Base-by-base conservation (phyloP, 805 yeast species). In the Candida boidinii region DNA sequence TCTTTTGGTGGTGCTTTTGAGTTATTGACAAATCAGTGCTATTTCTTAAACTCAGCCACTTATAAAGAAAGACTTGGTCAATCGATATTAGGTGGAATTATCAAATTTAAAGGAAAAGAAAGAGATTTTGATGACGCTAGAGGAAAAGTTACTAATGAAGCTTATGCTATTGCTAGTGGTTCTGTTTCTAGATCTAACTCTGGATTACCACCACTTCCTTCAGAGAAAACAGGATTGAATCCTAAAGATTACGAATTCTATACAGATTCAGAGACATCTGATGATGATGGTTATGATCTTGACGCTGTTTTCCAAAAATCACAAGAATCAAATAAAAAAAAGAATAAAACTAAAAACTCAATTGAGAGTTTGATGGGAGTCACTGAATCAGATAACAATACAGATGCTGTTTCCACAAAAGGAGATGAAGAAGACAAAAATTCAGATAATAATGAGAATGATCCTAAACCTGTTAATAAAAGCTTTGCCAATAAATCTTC, bases 1-100 rank as follows among this genome's bases (percentile, higher is more conserved):
- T 85, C 95, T 0, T 87, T 90, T 60, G 78, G 79, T 13, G 95
- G 95, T 26, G 95, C 96, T 0, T 87, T 68, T 59, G 92, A 83
- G 48, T 51, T 86, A 34, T 59, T 87, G 23, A 72, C 77, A 0
- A 80, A 79, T 44, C 73, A 76, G 43, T 84, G 95, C 51, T 85
- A 79, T 53, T 83, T 76, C 28, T 59, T 86, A 56, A 71, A 83
- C 45, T 55, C 60, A 11, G 75, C 85, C 0, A 62, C 83, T 0
- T 80, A 78, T 47, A 79, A 73, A 45, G 67, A 71, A 34, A 60
- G 95, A 38, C 44, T 76, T 6, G 88, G 86, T 0, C 73, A 72
- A 54, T 79, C 85, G 44, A 77, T 86, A 6, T 58, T 86, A 34
- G 95, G 94, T 3, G 83, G 80, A 40, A 79, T 84, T 12, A 81